Percentiles rank a stretch among this genome's conserved stretches.
Conservation (phyloP, 2,329 filamentous ascomycete species). For the Blastomyces parvus region DNA sequence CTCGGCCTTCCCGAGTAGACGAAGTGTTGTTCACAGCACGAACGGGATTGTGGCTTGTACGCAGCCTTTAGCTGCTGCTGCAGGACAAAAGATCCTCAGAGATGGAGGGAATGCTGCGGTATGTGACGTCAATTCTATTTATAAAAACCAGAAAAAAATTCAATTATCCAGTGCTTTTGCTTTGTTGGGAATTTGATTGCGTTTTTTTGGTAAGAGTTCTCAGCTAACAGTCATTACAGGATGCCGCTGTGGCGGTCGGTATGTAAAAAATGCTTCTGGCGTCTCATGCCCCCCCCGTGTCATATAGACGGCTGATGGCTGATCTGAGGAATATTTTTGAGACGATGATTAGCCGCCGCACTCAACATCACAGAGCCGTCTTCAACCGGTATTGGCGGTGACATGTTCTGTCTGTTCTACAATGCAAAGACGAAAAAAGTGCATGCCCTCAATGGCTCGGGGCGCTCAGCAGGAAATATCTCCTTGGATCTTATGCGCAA, state of each 20-base stretch:
- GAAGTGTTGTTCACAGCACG: constrained; percentile 88
- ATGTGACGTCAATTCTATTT: not conserved
- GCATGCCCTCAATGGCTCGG: constrained; percentile 82
- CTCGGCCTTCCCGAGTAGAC: constrained; percentile 61
- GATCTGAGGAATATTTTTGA: not conserved
- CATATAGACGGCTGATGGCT: not conserved
- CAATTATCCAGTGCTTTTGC: not conserved
- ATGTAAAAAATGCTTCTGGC: not conserved
- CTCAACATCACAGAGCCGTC: constrained; percentile 89
- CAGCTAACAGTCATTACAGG: constrained; percentile 43
- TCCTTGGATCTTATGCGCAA: constrained; percentile 61
- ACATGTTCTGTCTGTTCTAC: constrained; percentile 95
- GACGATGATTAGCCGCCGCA: constrained; percentile 57
- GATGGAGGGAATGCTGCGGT: constrained; percentile 90
- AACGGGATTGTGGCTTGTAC: constrained; percentile 85
- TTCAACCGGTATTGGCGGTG: constrained; percentile 89
- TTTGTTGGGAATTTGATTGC: not conserved
- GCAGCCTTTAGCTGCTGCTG: constrained; percentile 80
- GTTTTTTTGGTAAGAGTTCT: not conserved
- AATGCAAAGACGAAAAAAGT: constrained; percentile 73
- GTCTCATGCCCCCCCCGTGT: not conserved
- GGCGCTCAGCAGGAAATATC: constrained; percentile 62
- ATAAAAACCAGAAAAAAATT: not conserved
- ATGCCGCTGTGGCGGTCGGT: constrained; percentile 92
- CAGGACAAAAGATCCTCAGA: constrained; percentile 73